These are phyloP conservation scores for Corylus avellana DNA, from an alignment of 306 rosid genomes.

Conservation along the genomic window DNA sequence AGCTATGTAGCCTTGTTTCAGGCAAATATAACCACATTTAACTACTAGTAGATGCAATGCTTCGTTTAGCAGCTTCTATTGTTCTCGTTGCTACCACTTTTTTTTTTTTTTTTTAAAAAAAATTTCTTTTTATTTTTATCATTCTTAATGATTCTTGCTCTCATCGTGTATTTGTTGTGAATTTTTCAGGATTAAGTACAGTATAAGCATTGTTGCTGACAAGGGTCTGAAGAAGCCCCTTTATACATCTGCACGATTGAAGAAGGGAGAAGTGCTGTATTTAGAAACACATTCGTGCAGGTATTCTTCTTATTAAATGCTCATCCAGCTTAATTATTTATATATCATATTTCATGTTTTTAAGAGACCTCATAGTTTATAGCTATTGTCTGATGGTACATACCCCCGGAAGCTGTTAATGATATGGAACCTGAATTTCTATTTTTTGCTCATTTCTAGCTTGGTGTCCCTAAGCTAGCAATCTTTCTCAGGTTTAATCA, in stretches of 20 bases:
- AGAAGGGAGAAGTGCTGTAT: conserved; percentile 96
- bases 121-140: neutral
- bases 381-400: conserved; percentile 3
- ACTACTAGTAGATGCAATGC: neutral
- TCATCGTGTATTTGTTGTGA: conserved; percentile 16
- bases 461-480: neutral
- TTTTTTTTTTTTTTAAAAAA: too few species aligned
- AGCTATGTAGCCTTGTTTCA: too few species aligned
- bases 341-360: neutral
- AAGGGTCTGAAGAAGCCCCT: conserved; percentile 90
- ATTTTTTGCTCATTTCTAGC: neutral
- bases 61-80: neutral
- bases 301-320: conserved; percentile 42
- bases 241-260: conserved; percentile 89
- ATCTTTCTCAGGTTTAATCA: neutral
- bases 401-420: conserved; percentile 8
- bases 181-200: conserved; percentile 81
- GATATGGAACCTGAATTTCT: conserved; percentile 9
- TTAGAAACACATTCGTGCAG: conserved; percentile 86
- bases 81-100: neutral
- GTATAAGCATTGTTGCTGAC: conserved; percentile 97
- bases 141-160: conserved; percentile 8
- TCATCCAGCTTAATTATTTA: conserved; percentile 22
- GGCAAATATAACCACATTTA: neutral
- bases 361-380: neutral